Percentiles rank a stretch among this genome's conserved stretches.
Conservation (phyloP, 176 grass and related monocot species). For the Eragrostis curvula region DNA sequence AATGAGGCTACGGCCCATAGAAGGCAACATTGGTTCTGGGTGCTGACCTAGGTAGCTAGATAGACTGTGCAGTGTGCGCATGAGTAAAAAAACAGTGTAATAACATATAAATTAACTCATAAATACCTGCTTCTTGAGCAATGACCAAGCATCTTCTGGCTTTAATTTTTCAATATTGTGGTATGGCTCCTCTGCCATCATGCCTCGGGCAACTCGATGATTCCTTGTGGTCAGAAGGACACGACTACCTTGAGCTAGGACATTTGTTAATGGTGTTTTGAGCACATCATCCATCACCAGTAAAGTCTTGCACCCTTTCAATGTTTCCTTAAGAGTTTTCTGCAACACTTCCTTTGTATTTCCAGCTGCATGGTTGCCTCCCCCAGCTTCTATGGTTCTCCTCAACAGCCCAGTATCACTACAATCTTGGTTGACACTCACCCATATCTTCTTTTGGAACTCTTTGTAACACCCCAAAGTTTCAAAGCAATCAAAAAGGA, state of each 20-base stretch:
- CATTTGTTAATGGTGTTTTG: background rate
- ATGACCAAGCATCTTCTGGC: background rate
- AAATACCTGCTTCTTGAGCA: constrained; percentile 8
- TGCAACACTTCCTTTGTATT: background rate
- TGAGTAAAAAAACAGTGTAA: no score
- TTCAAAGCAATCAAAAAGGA: no score
- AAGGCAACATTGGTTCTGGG: no score
- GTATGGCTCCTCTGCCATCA: background rate
- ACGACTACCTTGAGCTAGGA: background rate
- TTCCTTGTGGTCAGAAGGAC: constrained; percentile 13
- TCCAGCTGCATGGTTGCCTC: background rate
- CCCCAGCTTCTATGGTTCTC: background rate
- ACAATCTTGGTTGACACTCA: constrained; percentile 17
- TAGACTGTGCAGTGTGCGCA: no score
- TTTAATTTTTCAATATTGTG: background rate
- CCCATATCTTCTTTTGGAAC: constrained; percentile 31
- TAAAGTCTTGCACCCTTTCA: background rate
- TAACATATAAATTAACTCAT: background rate
- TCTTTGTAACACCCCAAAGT: no score
- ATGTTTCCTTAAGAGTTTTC: background rate
- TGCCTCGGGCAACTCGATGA: background rate
- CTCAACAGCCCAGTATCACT: background rate
- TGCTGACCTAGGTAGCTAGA: no score
- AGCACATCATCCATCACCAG: constrained; percentile 24
- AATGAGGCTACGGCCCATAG: no score